A percentile compares a stretch with the other conserved stretches of the same genome.
phyloP scores from a whole-genome alignment of 2,329 filamentous ascomycete species.

The Alternaria sp. region DNA sequence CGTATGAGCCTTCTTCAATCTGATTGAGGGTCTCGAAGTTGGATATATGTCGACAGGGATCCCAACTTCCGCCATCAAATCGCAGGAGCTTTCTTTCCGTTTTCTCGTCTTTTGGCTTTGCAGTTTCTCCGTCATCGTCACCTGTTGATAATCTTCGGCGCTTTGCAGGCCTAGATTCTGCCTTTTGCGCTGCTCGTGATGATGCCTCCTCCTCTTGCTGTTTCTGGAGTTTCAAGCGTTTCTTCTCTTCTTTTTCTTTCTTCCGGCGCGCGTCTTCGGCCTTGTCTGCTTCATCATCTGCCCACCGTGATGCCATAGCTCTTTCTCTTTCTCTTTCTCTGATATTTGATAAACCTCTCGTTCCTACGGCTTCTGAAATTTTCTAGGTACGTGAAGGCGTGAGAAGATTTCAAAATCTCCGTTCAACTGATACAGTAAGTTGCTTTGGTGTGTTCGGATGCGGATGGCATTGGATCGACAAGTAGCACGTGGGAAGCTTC shows the following conservation, averaged over 20 bases:
- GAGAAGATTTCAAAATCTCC: neutral
- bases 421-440: neutral
- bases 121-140: constrained; percentile 44
- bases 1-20: constrained; percentile 97
- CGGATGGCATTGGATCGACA: constrained; percentile 1
- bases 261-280: constrained; percentile 76
- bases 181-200: constrained; percentile 38
- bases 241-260: constrained; percentile 88
- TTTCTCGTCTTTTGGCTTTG: constrained; percentile 33
- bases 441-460: neutral
- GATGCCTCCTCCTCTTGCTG: constrained; percentile 70
- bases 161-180: constrained; percentile 61
- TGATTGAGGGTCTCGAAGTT: constrained; percentile 93
- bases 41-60: constrained; percentile 77
- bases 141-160: constrained; percentile 65
- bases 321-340: constrained; percentile 9
- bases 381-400: neutral
- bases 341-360: neutral
- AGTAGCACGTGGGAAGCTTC: constrained; percentile 11
- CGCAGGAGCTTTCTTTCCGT: constrained; percentile 69
- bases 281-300: constrained; percentile 81
- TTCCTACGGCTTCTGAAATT: neutral
- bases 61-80: constrained; percentile 74
- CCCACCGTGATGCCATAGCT: constrained; percentile 80
- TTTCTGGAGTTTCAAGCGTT: constrained; percentile 82